A percentile compares a stretch with the other conserved stretches of the same genome.
These are phyloP conservation scores for Ilex asprella DNA, from an alignment of 257 asterid species.

Conservation along the genomic window DNA sequence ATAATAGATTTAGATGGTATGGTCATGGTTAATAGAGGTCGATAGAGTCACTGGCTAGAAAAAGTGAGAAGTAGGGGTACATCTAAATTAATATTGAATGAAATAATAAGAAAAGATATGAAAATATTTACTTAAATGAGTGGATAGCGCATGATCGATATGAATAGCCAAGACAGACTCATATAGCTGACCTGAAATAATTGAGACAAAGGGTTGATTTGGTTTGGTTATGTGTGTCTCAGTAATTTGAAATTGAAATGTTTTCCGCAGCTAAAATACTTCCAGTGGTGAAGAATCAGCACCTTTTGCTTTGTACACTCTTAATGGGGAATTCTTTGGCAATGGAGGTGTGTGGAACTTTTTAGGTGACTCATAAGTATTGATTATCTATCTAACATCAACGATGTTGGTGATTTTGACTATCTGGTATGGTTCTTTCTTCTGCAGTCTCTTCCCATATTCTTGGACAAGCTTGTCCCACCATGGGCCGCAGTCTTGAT, in stretches of 20 bases:
- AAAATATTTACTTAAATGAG: too few relatives aligned
- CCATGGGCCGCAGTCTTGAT: conserved; percentile 95
- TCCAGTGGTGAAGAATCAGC: conserved; percentile 97
- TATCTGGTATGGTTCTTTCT: conserved; percentile 1
- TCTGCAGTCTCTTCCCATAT: conserved; percentile 87
- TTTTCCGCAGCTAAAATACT: conserved; percentile 76
- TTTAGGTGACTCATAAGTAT: conserved; percentile 5
- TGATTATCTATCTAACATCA: neutral
- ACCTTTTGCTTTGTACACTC: conserved; percentile 98
- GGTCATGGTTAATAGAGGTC: too few relatives aligned
- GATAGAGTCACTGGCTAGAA: too few relatives aligned
- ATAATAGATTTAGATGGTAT: too few relatives aligned
- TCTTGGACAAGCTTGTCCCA: conserved; percentile 95
- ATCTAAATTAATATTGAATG: too few relatives aligned
- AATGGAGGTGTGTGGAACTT: conserved; percentile 74
- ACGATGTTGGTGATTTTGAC: conserved; percentile 1
- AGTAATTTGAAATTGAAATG: conserved; percentile 1
- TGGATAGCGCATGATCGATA: too few relatives aligned
- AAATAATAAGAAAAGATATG: too few relatives aligned
- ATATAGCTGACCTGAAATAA: too few relatives aligned
- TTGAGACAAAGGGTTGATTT: too few relatives aligned
- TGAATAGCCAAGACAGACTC: too few relatives aligned
- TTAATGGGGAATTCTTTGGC: conserved; percentile 98
- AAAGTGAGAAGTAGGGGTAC: too few relatives aligned
- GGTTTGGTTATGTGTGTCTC: conserved; percentile 5